Evolutionary conservation across 2,329 filamentous ascomycete species (phyloP), one percentile per base, ranked within the genome.

Genomic region (Leptographium procerum): DNA sequence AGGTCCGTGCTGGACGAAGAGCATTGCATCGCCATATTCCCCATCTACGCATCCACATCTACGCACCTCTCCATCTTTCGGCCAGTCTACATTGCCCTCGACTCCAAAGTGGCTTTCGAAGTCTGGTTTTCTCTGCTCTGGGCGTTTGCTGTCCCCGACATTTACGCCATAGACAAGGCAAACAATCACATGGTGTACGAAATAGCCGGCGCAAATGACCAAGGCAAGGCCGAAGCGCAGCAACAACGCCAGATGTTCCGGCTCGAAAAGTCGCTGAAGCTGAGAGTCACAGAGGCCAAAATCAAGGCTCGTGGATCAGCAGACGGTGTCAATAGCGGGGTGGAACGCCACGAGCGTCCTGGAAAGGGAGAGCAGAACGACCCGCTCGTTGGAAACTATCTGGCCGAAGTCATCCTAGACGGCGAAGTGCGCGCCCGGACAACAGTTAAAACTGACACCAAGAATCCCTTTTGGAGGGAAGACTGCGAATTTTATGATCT

Each of bases 91-190:
- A 77, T 99, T 36, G 88, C 89, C 4, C 73, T 96, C 51, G 92
- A 97, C 65, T 91, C 84, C 29, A 83, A 91, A 48, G 84, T 95
- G 8, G 77, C 95, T n/a, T 96, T 95, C 66, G 94, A 99, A 69
- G 94, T 96, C 14, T 99, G 94, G 94, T 92, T 95, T 66, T 91
- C 96, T 8, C 76, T 99, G 11, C 72, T 99, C 33, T 84, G 92
- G 62, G 91, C 92, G 0, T 96, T 96, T 70, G 90, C 92, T 0
- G 86, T 95, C 52, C 92, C 94, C 0, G 91, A 96, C 65, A 78
- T 97, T 14, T 97, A 96, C 68, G 89, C 85, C 2, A 68, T 83
- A 19, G 76, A 82, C 47, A 65, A 75, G 11, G 67, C 74, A 14
- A 71, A 72, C 19, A 70, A 69, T 31, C 71, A 73, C 4, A 71